Evolutionary conservation across 2,329 filamentous ascomycete species (phyloP), one percentile per base, ranked within the genome.

Genomic region (Metarhizium brunneum): DNA sequence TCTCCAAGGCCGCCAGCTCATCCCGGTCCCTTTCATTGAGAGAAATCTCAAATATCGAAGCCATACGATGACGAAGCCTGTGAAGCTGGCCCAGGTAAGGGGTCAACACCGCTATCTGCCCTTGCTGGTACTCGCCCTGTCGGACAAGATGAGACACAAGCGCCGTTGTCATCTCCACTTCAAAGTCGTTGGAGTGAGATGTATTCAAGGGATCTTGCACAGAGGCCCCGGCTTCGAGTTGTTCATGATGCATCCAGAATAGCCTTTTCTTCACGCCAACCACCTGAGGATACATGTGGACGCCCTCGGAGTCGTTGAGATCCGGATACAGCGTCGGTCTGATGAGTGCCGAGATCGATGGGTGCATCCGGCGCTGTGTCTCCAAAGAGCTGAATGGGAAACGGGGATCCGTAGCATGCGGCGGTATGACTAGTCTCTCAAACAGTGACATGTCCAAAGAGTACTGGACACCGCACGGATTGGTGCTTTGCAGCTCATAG

Each of bases 61-160:
- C 63, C 63, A 86, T 68, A 2, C 63, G 65, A 2, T 62, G 62
- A 2, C 77, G 76, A 1, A 87, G 71, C 51, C 76, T 75, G 4
- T 77, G 71, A 2, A 82, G 66, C 58, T 87, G 83, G 0, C 81
- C 82, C 0, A 76, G 66, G 57, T 87, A 87, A 0, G 83, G 84
- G 0, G 87, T 90, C 6, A 92, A 64, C 0, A 92, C 81, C 0
- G 86, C 85, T 56, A 92, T 87, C 2, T 90, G 83, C 0, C 73
- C 73, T 0, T 70, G 67, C 0, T 65, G 66, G 64, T 91, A 90
- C 0, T 61, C 64, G 0, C 86, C 86, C 63, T 91, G 87, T 0
- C 77, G 74, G 5, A 86, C 71, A 0, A 92, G 68, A 62, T 92
- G 86, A 0, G 75, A 76, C 0, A 90, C 82, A 0, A 91, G 67